phyloP scores from a whole-genome alignment of 176 grass and related monocot species.

The Phragmites australis region DNA sequence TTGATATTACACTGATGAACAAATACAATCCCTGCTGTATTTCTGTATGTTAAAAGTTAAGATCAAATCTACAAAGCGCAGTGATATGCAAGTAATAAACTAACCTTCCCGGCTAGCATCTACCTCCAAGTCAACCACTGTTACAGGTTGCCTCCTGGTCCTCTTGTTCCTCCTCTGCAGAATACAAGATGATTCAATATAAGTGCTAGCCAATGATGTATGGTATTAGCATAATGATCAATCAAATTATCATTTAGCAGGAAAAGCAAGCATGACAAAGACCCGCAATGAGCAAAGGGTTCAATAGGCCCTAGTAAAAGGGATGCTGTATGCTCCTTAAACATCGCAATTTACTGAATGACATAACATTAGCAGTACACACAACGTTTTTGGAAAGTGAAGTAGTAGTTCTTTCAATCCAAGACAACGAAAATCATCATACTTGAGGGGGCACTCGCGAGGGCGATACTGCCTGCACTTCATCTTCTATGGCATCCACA shows the following conservation, averaged over 20 bases:
- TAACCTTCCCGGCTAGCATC: conserved; percentile 40
- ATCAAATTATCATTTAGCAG: background rate
- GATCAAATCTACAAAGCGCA: conserved; percentile 1
- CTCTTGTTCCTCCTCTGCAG: conserved; percentile 52
- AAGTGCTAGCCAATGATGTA: conserved; percentile 13
- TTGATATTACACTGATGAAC: background rate
- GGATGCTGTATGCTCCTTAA: background rate
- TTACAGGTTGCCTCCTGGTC: conserved; percentile 18
- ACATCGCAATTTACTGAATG: background rate
- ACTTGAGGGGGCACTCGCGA: conserved; percentile 49
- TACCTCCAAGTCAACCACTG: conserved; percentile 46
- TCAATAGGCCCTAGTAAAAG: background rate
- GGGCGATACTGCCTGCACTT: conserved; percentile 42
- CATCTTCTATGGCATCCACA: conserved; percentile 50
- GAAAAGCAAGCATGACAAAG: background rate
- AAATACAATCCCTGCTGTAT: conserved; percentile 7
- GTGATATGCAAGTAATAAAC: background rate
- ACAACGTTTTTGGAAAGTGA: background rate
- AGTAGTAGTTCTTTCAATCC: background rate
- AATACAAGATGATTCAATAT: conserved; percentile 3
- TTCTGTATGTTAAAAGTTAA: background rate
- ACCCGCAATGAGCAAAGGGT: background rate
- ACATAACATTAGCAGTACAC: background rate
- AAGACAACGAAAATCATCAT: background rate
- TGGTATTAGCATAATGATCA: background rate